phyloP scores from a whole-genome alignment of 202 grass and related monocot genomes.

The Panicum virgatum region DNA sequence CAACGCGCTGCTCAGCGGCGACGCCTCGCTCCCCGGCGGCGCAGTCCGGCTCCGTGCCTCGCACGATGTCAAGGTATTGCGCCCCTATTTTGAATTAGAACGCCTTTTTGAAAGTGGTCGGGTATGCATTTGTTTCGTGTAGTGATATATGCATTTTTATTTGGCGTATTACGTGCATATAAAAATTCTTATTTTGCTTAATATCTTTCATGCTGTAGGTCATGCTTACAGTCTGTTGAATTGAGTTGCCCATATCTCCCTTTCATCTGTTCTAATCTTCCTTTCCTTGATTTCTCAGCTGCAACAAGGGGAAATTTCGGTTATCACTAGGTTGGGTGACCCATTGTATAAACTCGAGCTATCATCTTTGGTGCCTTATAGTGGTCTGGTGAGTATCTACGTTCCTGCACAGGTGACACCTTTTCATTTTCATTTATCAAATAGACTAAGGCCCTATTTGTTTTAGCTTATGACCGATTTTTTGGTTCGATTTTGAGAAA shows the following conservation, averaged over 20 bases:
- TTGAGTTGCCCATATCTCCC: background rate
- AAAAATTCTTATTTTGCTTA: background rate
- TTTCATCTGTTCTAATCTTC: conserved; percentile 6
- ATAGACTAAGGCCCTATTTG: too few relatives aligned
- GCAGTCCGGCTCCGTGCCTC: conserved; percentile 62
- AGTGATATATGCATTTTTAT: background rate
- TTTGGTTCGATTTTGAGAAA: too few relatives aligned
- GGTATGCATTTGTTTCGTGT: background rate
- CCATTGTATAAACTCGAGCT: conserved; percentile 90
- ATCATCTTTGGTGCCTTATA: conserved; percentile 74
- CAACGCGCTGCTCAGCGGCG: conserved; percentile 70
- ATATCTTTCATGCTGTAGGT: background rate
- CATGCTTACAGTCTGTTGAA: background rate
- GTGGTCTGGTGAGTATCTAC: conserved; percentile 58
- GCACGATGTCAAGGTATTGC: conserved; percentile 77
- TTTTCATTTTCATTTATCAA: background rate
- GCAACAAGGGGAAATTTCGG: conserved; percentile 67
- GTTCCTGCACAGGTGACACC: background rate
- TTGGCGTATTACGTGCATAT: background rate
- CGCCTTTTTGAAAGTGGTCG: background rate
- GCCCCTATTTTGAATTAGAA: background rate
- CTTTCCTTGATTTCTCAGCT: conserved; percentile 60
- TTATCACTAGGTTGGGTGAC: conserved; percentile 75
- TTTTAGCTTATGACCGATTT: too few relatives aligned
- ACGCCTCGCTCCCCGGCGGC: conserved; percentile 50